Conservation (phyloP, 2,329 filamentous ascomycete species). For the Zarea fungicola region DNA sequence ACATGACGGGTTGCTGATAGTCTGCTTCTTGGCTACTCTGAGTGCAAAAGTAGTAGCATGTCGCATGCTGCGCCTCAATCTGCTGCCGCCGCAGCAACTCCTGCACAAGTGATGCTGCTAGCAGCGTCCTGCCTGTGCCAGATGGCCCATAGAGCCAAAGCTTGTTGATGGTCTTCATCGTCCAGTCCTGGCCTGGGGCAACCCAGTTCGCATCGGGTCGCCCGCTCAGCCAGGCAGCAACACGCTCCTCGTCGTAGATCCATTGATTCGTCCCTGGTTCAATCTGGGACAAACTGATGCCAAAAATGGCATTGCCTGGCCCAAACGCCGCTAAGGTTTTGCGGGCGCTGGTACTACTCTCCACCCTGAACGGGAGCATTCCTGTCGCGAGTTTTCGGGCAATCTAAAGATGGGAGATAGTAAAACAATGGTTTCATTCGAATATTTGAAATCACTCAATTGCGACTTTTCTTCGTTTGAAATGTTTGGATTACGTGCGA, state of each 20-base stretch:
- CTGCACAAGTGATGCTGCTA: background rate
- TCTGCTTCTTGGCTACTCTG: too few relatives aligned
- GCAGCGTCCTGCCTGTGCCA: slow-evolving; percentile 3
- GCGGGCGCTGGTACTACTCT: background rate
- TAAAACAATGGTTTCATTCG: too few relatives aligned
- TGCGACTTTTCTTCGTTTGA: too few relatives aligned
- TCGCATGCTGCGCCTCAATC: background rate
- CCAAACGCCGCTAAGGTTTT: background rate
- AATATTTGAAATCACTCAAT: too few relatives aligned
- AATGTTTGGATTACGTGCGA: too few relatives aligned
- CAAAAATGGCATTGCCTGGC: background rate
- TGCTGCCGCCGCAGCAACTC: background rate
- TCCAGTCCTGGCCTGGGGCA: slow-evolving; percentile 2
- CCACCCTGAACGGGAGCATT: slow-evolving; percentile 2
- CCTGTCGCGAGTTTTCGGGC: background rate
- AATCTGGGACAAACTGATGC: background rate
- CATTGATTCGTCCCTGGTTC: slow-evolving; percentile 4
- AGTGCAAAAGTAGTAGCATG: slow-evolving; percentile 7
- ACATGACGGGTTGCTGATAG: background rate
- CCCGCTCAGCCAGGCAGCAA: slow-evolving; percentile 5
- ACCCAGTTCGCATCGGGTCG: slow-evolving; percentile 3
- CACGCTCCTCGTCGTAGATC: slow-evolving; percentile 5
- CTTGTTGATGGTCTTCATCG: slow-evolving; percentile 3
- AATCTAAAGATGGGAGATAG: too few relatives aligned
- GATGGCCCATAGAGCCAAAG: slow-evolving; percentile 7